These are phyloP conservation scores for Bauhinia variegata DNA, from an alignment of 306 rosid species.

Conservation along the genomic window DNA sequence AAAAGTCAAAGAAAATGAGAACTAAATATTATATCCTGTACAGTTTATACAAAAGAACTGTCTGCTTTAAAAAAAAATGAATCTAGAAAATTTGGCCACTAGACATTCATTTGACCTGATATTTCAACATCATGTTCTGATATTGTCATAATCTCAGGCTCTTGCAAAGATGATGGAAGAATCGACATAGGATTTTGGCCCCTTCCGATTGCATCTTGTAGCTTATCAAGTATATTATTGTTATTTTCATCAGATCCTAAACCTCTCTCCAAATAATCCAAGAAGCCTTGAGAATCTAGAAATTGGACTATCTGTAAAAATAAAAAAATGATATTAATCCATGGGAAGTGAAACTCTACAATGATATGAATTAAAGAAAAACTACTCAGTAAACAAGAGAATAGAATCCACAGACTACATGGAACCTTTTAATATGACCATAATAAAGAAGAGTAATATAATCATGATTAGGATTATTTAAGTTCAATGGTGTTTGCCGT, in stretches of 20 bases:
- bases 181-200: constrained; percentile 93
- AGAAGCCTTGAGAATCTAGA: constrained; percentile 89
- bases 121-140: constrained; percentile 73
- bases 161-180: constrained; percentile 65
- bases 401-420: constrained; percentile 12
- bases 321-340: constrained; percentile 33
- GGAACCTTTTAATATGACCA: constrained; percentile 16
- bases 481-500: constrained; percentile 18
- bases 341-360: constrained; percentile 21
- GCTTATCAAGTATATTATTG: constrained; percentile 86
- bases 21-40: constrained; percentile 9
- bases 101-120: constrained; percentile 63
- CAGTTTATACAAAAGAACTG: not conserved
- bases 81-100: constrained; percentile 15
- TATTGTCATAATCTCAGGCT: constrained; percentile 90
- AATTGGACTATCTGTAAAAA: constrained; percentile 74
- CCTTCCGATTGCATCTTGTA: constrained; percentile 98
- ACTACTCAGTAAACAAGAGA: constrained; percentile 29
- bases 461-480: constrained; percentile 30
- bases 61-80: constrained; percentile 7
- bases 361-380: constrained; percentile 14
- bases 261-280: constrained; percentile 93
- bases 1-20: constrained; percentile 31
- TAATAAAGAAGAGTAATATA: constrained; percentile 25
- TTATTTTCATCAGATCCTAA: constrained; percentile 75